Evolutionary conservation across 805 yeast species (phyloP), one percentile per base, ranked within the genome.

Genomic region (Torulaspora indica): DNA sequence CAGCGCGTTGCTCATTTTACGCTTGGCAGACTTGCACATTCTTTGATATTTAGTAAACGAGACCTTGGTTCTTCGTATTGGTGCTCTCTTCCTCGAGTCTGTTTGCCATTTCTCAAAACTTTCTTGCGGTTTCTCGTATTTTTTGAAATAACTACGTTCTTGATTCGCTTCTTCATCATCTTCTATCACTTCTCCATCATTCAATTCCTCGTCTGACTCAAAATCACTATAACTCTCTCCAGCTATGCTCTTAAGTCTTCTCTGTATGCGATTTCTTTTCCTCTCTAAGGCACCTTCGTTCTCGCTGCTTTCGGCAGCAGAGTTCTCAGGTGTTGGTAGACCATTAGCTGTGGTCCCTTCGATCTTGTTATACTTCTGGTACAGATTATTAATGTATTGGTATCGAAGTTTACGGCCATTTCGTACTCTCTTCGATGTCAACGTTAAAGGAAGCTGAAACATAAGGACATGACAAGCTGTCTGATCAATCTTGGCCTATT

Each of bases 101-200:
- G 38, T 33, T 22, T 46, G 51, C 69, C 69, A 64, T 31, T 51
- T 45, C 42, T 64, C 69, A 44, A 49, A 63, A 7, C 56, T 52
- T 6, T 52, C 49, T 40, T 62, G 61, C 27, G 68, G 68, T 45
- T 59, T 60, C 25, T 58, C 59, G 43, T 61, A 55, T 13, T 48
- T 49, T n/a, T 47, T 48, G 30, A 53, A 55, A 42, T 51, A 63
- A 29, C 42, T 56, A 18, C 55, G 54, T 37, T 57, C 65, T 28
- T 57, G 55, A 37, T 50, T 46, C 13, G 38, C 48, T 18, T 39
- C 42, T 8, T 32, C 47, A 5, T 39, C 47, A 5, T 42, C 49
- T 4, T 25, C 43, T n/a, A n/a, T n/a, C 9, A 18, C 28, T 9
- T 47, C 55, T 9, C 22, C 39, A 5, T 35, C 42, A 9, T 35